Base-by-base conservation (phyloP, 2,329 filamentous ascomycete genomes). In the Hypocrella siamensis region DNA sequence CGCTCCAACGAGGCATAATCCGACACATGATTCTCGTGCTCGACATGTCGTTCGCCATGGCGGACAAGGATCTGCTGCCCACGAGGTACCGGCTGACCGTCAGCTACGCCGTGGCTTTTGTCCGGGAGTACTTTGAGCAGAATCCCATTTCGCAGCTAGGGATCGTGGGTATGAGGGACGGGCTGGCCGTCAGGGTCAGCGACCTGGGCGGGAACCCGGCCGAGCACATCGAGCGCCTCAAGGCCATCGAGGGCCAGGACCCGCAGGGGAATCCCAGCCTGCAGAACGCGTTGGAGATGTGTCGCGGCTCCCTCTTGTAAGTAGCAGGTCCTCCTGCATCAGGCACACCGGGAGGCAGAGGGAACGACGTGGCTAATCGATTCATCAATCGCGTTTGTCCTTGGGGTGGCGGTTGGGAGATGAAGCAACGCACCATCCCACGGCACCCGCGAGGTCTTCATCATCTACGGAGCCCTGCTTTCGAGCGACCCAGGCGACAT, bases 111-210 rank as follows among this genome's bases (percentile, higher is more conserved):
- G 72, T 79, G 40, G 79, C 85, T 35, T 98, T 96, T 54, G 79
- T 96, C 30, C 70, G 77, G 36, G 88, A 94, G 53, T 98, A 84
- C 58, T 98, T 96, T 50, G 90, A 96, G 56, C 90, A 98, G 56
- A 98, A 98, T 47, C 90, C 90, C 9, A 96, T 98, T 42, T 93
- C 85, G 8, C 90, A 98, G 57, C 70, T 98, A 35, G 86, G 81
- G 17, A 79, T 98, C 19, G 64, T 98, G 25, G 88, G 82, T 31
- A 93, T 96, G 81, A 74, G 82, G 38, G 90, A 96, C 51, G 90
- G 90, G 12, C 65, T 96, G 12, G 86, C 86, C 3, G 64, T 92
- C 17, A 67, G 82, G 25, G 71, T 98, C 40, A 90, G 80, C 48
- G 83, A 93, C 48, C 77, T 96, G 63, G 79, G 80, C 34, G 90